Evolutionary conservation across 305 asterid genomes (phyloP).

Genomic region (Solanum hybrid): DNA sequence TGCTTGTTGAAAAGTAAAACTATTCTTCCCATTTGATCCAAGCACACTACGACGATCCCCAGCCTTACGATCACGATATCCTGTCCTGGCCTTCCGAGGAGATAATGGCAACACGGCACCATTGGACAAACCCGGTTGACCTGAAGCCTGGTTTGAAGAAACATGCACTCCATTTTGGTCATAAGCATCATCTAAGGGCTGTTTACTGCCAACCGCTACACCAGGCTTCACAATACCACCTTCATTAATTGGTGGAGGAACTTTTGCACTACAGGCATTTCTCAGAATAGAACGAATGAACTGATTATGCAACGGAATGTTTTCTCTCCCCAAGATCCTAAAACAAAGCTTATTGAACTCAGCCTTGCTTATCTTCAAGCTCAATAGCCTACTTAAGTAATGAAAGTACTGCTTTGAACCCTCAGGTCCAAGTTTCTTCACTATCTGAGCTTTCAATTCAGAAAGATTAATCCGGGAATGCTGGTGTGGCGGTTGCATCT

Average conservation of each 20-base stretch:
- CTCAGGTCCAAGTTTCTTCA: constrained; percentile 68
- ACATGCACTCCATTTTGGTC: constrained; percentile 52
- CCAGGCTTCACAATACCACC: constrained; percentile 28
- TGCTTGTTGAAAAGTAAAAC: constrained; percentile 29
- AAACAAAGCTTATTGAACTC: constrained; percentile 65
- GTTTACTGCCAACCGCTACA: constrained; percentile 32
- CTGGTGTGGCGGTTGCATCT: constrained; percentile 75
- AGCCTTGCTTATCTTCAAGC: constrained; percentile 48
- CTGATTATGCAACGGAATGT: constrained; percentile 74
- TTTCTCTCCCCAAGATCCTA: constrained; percentile 69
- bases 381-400: constrained; percentile 50
- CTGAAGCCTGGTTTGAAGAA: constrained; percentile 25
- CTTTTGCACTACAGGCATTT: constrained; percentile 54
- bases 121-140: constrained; percentile 49
- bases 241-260: constrained; percentile 39
- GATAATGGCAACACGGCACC: constrained; percentile 57
- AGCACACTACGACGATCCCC: constrained; percentile 54
- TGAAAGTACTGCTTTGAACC: constrained; percentile 59
- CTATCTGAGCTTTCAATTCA: constrained; percentile 66
- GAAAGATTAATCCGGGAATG: constrained; percentile 65
- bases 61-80: constrained; percentile 44
- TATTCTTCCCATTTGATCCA: constrained; percentile 44
- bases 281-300: constrained; percentile 57
- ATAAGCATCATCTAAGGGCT: constrained; percentile 31
- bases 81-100: constrained; percentile 55